Conservation (phyloP, 441 rosid species). For the Populus hybrid region DNA sequence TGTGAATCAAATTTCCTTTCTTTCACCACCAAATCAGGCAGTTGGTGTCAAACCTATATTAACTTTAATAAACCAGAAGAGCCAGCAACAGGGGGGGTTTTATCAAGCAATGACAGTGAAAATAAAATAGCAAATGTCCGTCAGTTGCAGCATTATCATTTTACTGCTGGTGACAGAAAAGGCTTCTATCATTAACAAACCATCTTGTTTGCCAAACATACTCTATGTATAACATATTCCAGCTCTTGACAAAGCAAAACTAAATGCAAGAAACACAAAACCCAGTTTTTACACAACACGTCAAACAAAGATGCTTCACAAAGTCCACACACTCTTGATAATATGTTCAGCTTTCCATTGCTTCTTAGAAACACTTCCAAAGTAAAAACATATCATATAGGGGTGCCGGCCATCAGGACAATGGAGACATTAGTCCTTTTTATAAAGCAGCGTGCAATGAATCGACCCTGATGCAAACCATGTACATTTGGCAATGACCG, state of each 20-base stretch:
- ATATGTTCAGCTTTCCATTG: not conserved
- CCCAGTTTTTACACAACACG: not conserved
- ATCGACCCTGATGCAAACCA: conserved; percentile 18
- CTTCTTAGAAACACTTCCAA: conserved; percentile 1
- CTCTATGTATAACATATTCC: conserved; percentile 20
- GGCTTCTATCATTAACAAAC: not conserved
- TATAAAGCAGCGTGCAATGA: not conserved
- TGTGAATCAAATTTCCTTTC: not conserved
- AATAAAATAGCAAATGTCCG: conserved; percentile 16
- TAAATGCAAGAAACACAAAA: conserved; percentile 6
- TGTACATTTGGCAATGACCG: not conserved
- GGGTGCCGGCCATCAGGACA: not conserved
- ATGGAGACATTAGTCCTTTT: no score
- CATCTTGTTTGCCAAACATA: conserved; percentile 17
- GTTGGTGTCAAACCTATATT: not conserved
- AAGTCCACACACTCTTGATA: not conserved
- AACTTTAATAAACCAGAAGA: not conserved
- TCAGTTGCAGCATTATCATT: not conserved
- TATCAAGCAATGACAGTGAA: not conserved
- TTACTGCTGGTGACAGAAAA: not conserved
- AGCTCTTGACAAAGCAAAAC: conserved; percentile 14
- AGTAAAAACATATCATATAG: conserved; percentile 6
- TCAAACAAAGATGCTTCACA: not conserved
- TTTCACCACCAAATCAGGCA: not conserved
- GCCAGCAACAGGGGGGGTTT: not conserved